Base-by-base conservation (phyloP, 768 basidiomycete species). In the Boletus insuetus region DNA sequence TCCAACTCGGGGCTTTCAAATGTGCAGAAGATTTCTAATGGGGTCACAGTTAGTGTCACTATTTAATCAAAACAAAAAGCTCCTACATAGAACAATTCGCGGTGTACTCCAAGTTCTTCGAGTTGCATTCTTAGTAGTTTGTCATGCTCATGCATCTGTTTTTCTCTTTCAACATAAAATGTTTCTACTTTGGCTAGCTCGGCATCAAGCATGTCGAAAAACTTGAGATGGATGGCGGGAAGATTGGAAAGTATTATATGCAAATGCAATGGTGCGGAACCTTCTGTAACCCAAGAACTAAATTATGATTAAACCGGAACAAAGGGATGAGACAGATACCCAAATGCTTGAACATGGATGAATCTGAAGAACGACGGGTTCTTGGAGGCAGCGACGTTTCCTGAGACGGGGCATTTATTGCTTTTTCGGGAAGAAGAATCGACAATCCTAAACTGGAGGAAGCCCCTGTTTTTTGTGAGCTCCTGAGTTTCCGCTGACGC, bases 181-280 rank as follows among this genome's bases (percentile, higher is more conserved):
- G 74, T 70, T 58, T 92, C 91, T 14, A 98, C 83, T 69, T 95
- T 97, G 19, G 87, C 84, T 4, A 98, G 75, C 65, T 99, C 87
- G 1, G 66, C 66, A 60, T 96, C 90, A 9, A 98, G 77, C 24
- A 83, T 76, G 3, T 82, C 77, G 57, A 98, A 91, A 74, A 97
- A 98, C 10, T 75, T 75, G 26, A 71, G 64, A 64, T 95, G 88
- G 26, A 78, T 73, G 0, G 82, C 77, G 11, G 84, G 78, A 22
- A 94, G 75, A 12, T 77, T 69, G 3, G 79, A 74, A 14, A 88
- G 67, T 24, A 89, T 70, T 19, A 79, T 74, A 29, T 69, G 72
- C 16, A 86, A 58, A 3, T 79, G 71, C 3, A 76, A 65, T 4
- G 54, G 42, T 22, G 68, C 63, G 10, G 38, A 35, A 19, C 22